Conservation (phyloP, 306 rosid species). For the Quercus aquifolioides region DNA sequence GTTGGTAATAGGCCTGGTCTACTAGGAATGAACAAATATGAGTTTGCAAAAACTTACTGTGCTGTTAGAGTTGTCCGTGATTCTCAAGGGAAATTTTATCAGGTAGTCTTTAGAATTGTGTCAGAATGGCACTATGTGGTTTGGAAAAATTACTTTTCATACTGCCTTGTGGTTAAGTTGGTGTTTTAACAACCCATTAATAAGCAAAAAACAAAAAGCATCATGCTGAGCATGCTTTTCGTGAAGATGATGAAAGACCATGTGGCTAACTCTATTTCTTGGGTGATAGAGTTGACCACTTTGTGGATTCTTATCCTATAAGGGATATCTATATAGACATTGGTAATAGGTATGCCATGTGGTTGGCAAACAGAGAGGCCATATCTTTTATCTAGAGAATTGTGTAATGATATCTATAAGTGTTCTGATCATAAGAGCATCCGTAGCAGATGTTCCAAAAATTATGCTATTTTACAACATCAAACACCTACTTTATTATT, state of each 20-base stretch:
- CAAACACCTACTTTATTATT: too few species aligned
- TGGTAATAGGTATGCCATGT: conserved; percentile 4
- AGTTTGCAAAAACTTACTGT: conserved; percentile 85
- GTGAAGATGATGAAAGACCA: conserved; percentile 8
- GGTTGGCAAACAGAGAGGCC: conserved; percentile 12
- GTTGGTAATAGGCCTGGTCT: conserved; percentile 78
- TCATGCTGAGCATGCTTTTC: conserved; percentile 23
- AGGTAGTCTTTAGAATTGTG: conserved; percentile 44
- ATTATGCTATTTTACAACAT: too few species aligned
- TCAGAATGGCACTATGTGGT: conserved; percentile 8
- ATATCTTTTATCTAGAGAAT: not conserved
- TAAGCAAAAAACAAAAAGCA: not conserved
- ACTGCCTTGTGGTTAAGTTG: conserved; percentile 17
- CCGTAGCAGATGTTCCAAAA: too few species aligned
- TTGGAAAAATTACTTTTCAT: not conserved
- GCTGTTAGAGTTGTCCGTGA: conserved; percentile 51
- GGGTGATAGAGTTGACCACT: not conserved
- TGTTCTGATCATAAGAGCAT: not conserved
- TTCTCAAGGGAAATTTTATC: conserved; percentile 61
- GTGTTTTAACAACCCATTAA: conserved; percentile 3
- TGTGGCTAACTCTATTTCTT: conserved; percentile 6
- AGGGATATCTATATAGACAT: not conserved
- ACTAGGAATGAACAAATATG: conserved; percentile 71
- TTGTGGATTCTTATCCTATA: too few species aligned
- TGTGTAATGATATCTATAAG: not conserved